Evolutionary conservation across 257 asterid species (phyloP).

Genomic region (Primulina eburnea): DNA sequence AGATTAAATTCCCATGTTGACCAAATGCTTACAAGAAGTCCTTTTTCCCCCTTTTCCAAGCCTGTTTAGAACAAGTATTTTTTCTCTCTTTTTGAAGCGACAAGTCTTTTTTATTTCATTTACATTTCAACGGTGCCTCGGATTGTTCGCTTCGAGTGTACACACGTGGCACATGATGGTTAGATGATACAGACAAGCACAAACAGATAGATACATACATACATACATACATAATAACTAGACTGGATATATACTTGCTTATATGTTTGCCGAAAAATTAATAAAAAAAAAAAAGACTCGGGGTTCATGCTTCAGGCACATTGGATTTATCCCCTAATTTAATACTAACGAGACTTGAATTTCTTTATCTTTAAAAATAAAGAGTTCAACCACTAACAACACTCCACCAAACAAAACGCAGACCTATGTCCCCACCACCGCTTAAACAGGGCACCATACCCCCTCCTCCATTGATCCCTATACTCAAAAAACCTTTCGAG

Average conservation of each 20-base stretch:
- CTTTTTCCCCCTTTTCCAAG: no score
- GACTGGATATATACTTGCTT: slow-evolving; percentile 20
- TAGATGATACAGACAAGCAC: slow-evolving; percentile 36
- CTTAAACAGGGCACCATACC: slow-evolving; percentile 22
- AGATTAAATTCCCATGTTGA: not conserved
- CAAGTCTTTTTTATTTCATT: not conserved
- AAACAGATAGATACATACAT: slow-evolving; percentile 4
- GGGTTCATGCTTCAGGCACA: not conserved
- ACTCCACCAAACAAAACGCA: slow-evolving; percentile 52
- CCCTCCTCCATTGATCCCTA: slow-evolving; percentile 26
- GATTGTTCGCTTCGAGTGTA: slow-evolving; percentile 33
- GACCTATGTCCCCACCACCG: slow-evolving; percentile 60
- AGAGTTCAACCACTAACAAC: slow-evolving; percentile 42
- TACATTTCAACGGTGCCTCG: slow-evolving; percentile 29
- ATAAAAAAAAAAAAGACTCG: no score
- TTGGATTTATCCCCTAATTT: slow-evolving; percentile 12
- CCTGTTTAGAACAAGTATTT: no score
- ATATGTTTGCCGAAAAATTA: slow-evolving; percentile 24
- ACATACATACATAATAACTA: not conserved
- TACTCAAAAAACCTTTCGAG: slow-evolving; percentile 1
- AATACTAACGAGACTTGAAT: not conserved
- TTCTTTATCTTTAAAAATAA: slow-evolving; percentile 16
- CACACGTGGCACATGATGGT: slow-evolving; percentile 41
- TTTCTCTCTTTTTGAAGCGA: no score
- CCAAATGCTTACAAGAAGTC: not conserved